A percentile compares a stretch with the other conserved stretches of the same genome.
phyloP scores from a whole-genome alignment of 2,329 filamentous ascomycete genomes.

The Xylaria sp. region DNA sequence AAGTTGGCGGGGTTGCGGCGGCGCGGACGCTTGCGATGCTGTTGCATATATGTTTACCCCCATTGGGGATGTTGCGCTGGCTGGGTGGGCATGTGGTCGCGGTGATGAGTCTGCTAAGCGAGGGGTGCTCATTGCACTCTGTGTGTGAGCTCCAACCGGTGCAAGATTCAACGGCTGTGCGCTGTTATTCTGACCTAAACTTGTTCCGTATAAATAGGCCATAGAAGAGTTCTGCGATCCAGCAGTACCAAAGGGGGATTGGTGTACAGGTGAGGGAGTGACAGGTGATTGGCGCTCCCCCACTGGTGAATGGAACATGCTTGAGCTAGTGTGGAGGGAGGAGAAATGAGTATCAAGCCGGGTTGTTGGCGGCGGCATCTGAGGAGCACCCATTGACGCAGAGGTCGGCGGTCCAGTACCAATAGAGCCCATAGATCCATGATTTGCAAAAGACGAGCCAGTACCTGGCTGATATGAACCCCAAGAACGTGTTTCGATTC shows the following conservation, averaged over 20 bases:
- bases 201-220: conserved; percentile 44
- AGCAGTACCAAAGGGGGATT: conserved; percentile 45
- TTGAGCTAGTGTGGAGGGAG: conserved; percentile 42
- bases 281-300: conserved; percentile 47
- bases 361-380: conserved; percentile 47
- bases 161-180: conserved; percentile 44
- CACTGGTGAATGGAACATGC: conserved; percentile 42
- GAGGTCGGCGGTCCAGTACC: conserved; percentile 45
- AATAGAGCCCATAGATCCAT: conserved; percentile 42
- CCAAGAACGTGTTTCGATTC: conserved; percentile 45
- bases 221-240: conserved; percentile 41
- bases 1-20: conserved; percentile 45
- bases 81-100: conserved; percentile 43
- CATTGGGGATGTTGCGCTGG: conserved; percentile 46
- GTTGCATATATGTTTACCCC: conserved; percentile 48
- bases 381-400: conserved; percentile 43
- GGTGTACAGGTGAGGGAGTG: conserved; percentile 45
- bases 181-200: conserved; percentile 39
- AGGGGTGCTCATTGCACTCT: conserved; percentile 43
- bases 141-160: conserved; percentile 44
- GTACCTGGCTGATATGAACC: conserved; percentile 41
- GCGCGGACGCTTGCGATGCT: conserved; percentile 44
- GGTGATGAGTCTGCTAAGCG: conserved; percentile 46
- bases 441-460: conserved; percentile 40
- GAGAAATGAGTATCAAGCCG: conserved; percentile 48